Evolutionary conservation across 495 filamentous ascomycete species (phyloP), one percentile per base, ranked within the genome.

Genomic region (Terfezia claveryi): DNA sequence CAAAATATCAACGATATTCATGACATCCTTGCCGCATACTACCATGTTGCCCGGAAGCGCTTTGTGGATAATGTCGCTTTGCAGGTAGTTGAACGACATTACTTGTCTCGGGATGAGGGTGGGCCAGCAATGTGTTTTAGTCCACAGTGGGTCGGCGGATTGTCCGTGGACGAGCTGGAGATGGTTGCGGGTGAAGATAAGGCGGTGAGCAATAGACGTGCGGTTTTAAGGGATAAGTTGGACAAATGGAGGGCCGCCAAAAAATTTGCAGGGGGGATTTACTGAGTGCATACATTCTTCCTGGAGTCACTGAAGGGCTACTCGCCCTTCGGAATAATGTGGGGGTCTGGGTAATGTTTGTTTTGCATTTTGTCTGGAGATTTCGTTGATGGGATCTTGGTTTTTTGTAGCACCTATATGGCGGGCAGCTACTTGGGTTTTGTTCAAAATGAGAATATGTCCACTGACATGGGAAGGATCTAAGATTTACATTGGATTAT

Each of bases 121-220:
- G 41, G 41, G 41, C 41, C 41, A 14, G 41, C 41, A 46, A 46
- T 4, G 41, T 46, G 41, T 9, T 70, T 71, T 56, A 64, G 68
- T 5, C 64, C 69, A 10, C 51, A 51, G 23, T 70, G 68, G 38
- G 68, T 75, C 5, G 64, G 65, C 17, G 56, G 52, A 4, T 57
- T 76, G 16, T 62, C 62, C 0, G 38, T 50, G 0, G 68, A 68
- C 4, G 58, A 75, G 38, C 54, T 78, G 36, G 66, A 68, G 27
- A 62, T 61, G 0, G 69, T 78, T 52, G 76, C 71, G 0, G 71
- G 73, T 0, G 76, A 78, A 54, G 69, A 73, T 12, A 38, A 63
- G 8, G 36, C 49, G 0, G 57, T 59, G 3, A 60, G 60, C 10
- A 56, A 65, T 8, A 66, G 63, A 46, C 67, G 76, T 10, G 55